Evolutionary conservation across 2,329 filamentous ascomycete species (phyloP).

Genomic region (Microsporum ferrugineum): DNA sequence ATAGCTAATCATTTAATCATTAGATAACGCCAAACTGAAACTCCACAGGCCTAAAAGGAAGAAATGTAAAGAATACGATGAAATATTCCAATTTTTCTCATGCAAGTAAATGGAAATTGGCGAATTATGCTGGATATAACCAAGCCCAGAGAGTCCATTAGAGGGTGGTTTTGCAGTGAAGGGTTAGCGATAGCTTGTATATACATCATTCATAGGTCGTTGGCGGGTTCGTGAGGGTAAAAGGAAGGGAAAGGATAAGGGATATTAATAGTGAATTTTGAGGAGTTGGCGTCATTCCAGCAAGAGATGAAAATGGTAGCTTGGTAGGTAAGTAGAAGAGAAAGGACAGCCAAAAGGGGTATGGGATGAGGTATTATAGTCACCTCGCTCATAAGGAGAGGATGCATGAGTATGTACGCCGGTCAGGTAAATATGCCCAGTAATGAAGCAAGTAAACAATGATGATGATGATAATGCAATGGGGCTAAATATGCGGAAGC

Average conservation of each 20-base stretch:
- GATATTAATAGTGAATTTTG: neutral
- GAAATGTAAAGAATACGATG: neutral
- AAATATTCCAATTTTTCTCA: neutral
- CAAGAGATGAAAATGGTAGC: neutral
- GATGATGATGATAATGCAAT: conserved; percentile 2
- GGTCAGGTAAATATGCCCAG: neutral
- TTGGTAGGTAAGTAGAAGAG: neutral
- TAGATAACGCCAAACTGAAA: neutral
- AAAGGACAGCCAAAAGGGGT: neutral
- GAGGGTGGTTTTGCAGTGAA: neutral
- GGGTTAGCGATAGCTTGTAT: neutral
- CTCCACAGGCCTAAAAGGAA: neutral
- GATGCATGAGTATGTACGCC: conserved; percentile 2
- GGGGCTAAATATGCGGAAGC: conserved; percentile 1
- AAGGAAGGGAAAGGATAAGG: neutral
- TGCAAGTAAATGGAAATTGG: neutral
- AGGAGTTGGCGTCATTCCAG: neutral
- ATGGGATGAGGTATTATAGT: neutral
- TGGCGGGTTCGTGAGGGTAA: neutral
- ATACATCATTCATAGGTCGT: conserved; percentile 5
- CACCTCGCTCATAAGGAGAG: neutral
- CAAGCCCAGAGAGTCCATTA: neutral
- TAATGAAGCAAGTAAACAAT: neutral
- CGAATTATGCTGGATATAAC: neutral
- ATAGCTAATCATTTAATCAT: neutral